Evolutionary conservation across 345 rosid genomes (phyloP).

Genomic region (Eutrema heterophyllum): DNA sequence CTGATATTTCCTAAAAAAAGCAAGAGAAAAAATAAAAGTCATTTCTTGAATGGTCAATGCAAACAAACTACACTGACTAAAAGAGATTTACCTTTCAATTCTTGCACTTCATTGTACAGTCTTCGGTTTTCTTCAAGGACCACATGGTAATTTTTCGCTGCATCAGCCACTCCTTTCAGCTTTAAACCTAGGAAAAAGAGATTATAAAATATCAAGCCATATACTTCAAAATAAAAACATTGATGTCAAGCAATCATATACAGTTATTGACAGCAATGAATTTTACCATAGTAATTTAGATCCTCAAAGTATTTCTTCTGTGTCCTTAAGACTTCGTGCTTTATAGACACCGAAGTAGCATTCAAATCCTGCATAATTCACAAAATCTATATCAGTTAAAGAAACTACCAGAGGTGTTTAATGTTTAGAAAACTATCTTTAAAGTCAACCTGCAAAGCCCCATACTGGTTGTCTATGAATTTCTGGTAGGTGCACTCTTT

Average conservation of each 20-base stretch:
- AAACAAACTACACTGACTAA: background rate
- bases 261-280: slow-evolving; percentile 4
- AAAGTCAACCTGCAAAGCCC: slow-evolving; percentile 59
- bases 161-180: slow-evolving; percentile 76
- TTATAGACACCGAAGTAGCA: slow-evolving; percentile 53
- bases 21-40: slow-evolving; percentile 20
- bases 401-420: background rate
- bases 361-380: slow-evolving; percentile 56
- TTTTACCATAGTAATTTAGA: slow-evolving; percentile 60
- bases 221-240: slow-evolving; percentile 6
- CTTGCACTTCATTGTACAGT: slow-evolving; percentile 92
- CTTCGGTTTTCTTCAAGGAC: slow-evolving; percentile 83
- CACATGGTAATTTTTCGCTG: slow-evolving; percentile 75
- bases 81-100: slow-evolving; percentile 74
- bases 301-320: slow-evolving; percentile 57
- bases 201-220: background rate
- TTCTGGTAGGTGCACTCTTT: slow-evolving; percentile 53
- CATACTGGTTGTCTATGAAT: slow-evolving; percentile 51
- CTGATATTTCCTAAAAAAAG: slow-evolving; percentile 73
- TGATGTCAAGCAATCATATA: slow-evolving; percentile 7
- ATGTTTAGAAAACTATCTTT: slow-evolving; percentile 1
- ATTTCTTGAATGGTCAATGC: slow-evolving; percentile 5
- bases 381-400: background rate
- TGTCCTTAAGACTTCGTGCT: slow-evolving; percentile 61
- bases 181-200: slow-evolving; percentile 46